Percentiles rank a stretch among this genome's conserved stretches.
phyloP scores from a whole-genome alignment of 306 rosid genomes.

The Ormosia emarginata region DNA sequence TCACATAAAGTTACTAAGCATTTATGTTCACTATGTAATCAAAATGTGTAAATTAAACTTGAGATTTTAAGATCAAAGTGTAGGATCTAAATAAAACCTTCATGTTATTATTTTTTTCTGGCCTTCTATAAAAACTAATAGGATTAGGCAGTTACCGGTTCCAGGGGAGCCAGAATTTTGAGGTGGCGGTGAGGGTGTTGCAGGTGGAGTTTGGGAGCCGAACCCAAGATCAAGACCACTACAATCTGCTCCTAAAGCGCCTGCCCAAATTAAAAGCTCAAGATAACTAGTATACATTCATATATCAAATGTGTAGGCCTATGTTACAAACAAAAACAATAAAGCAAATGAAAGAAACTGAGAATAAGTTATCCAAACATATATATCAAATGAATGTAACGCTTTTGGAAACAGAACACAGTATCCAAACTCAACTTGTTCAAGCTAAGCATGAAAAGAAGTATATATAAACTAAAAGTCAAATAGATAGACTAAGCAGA shows the following conservation, averaged over 20 bases:
- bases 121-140: neutral
- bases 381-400: neutral
- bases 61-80: neutral
- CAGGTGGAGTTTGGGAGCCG: neutral
- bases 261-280: conserved; percentile 30
- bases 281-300: neutral
- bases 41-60: neutral
- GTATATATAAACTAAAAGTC: neutral
- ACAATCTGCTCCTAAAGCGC: conserved; percentile 49
- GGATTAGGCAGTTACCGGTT: conserved; percentile 7
- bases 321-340: no score
- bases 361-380: neutral
- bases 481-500: neutral
- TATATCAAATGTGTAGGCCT: neutral
- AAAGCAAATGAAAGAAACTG: neutral
- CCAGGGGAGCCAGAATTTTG: neutral
- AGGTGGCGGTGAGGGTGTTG: neutral
- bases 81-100: neutral
- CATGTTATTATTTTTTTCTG: neutral
- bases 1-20: neutral
- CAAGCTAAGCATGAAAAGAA: neutral
- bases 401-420: neutral
- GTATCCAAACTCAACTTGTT: no score
- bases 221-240: conserved; percentile 11
- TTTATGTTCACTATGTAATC: neutral